These are phyloP conservation scores for Trichosporon inkin DNA, from an alignment of 1,284 basidiomycete genomes.

Conservation along the genomic window DNA sequence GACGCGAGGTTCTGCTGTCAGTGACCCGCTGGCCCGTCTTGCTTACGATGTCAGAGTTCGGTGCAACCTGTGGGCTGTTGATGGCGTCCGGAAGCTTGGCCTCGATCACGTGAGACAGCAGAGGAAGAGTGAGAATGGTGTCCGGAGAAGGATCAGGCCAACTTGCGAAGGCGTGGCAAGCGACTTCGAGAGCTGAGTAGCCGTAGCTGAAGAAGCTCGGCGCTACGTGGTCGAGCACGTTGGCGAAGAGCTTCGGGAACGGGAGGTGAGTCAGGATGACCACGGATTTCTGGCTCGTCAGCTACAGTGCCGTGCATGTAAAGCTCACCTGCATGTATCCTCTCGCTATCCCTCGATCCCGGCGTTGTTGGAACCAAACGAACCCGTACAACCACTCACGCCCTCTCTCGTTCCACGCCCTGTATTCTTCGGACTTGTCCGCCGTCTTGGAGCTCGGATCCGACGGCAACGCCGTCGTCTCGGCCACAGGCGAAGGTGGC, in stretches of 20 bases:
- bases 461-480: background rate
- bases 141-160: conserved; percentile 71
- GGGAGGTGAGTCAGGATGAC: conserved; percentile 79
- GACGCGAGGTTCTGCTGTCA: conserved; percentile 68
- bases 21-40: background rate
- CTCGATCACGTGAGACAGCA: conserved; percentile 69
- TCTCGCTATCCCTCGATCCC: conserved; percentile 65
- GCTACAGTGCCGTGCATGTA: background rate
- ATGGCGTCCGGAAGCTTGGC: conserved; percentile 65
- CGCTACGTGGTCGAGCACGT: conserved; percentile 66
- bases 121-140: conserved; percentile 65
- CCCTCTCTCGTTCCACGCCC: conserved; percentile 44
- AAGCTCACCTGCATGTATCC: conserved; percentile 76
- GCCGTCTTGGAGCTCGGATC: conserved; percentile 14
- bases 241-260: conserved; percentile 75
- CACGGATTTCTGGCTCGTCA: conserved; percentile 63
- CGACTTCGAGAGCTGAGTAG: conserved; percentile 73
- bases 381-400: conserved; percentile 66
- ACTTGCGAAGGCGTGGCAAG: conserved; percentile 75
- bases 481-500: conserved; percentile 43
- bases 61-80: conserved; percentile 63
- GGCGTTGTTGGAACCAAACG: conserved; percentile 71
- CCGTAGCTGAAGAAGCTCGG: conserved; percentile 71
- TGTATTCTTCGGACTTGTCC: conserved; percentile 46
- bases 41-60: conserved; percentile 1